Base-by-base conservation (phyloP, 2,329 filamentous ascomycete species). In the Helminthosporium solani region DNA sequence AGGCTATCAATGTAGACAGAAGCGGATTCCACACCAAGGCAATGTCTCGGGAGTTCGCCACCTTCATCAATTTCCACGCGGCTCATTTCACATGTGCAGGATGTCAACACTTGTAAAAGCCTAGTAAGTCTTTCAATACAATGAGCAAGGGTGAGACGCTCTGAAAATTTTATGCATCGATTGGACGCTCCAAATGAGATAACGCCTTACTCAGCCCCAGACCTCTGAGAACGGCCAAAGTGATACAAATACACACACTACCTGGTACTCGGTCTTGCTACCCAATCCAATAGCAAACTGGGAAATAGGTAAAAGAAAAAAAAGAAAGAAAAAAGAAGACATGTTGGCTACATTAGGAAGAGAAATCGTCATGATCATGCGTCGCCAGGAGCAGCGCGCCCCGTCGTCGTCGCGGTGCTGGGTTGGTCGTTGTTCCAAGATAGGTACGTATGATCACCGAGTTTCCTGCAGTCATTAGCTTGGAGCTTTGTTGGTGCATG, bases 371-470 rank as follows among this genome's bases (percentile, higher is more conserved):
- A 54, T 58, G 41, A 67, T 62, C 51, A 66, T 48, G 62, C 59
- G 21, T 60, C 59, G 31, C 70, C 70, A 23, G 64, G 56, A 27
- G 54, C 42, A 46, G 66, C 66, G 52, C 75, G 64, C 12, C 74
- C 75, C 50, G 73, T 77, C 38, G 75, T 71, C 31, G 78, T 80
- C 48, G 78, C 80, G 36, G 80, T 78, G 49, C 74, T 77, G 7
- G 80, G 76, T 49, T 81, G 75, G 36, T 87, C 84, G 52, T 84
- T 86, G 70, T 97, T 96, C 94, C 94, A 99, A 19, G 89, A 94
- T 39, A 99, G 80, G 70, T 99, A 97, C 7, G 90, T 96, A 72
- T 97, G 94, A 70, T 99, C 94, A 51, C 94, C 94, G 33, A 99
- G 82, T 87, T 97, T 99, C 64, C 94, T 92, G 57, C 33, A 18